Evolutionary conservation across 2,329 filamentous ascomycete species (phyloP), one percentile per base, ranked within the genome.

Genomic region (Neofusicoccum kwambonambiense): DNA sequence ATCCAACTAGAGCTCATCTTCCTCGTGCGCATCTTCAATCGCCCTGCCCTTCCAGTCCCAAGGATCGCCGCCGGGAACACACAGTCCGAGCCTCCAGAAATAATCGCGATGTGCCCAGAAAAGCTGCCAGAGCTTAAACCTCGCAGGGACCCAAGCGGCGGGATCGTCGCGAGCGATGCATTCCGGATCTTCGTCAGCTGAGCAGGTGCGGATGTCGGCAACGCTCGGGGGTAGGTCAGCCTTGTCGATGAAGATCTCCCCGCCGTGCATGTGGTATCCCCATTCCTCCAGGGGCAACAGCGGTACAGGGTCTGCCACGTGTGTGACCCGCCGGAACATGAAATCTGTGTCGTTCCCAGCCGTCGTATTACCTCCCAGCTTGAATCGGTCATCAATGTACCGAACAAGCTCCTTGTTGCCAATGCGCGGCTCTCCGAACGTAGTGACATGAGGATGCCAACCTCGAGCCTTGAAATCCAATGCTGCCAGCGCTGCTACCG

Each of bases 71-170:
- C 90, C 90, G 0, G 94, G 93, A 2, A 97, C 82, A 78, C 95
- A 99, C 37, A 98, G 80, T 0, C 95, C 95, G 62, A 99, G 77
- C 64, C 95, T 85, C 91, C 92, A 96, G 78, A 99, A 98, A 77
- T 99, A 99, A 79, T 99, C 95, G 44, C 95, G 83, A 79, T 99
- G 95, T 1, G 93, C 91, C 77, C 96, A 96, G 73, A 98, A 89
- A 7, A 97, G 80, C 78, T 97, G 88, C 92, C 94, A 97, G n/a
- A 96, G 84, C 76, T 90, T 91, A 71, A 85, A 93, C 76, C 77
- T 85, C 76, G 77, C 77, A n/a, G 78, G 82, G 15, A 84, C 77
- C 63, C 63, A 65, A 27, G 54, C 63, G 6, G 39, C 45, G 17
- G 49, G 64, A 60, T 62, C 56, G 50, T 62, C 64, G 0, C 88